A percentile compares a stretch with the other conserved stretches of the same genome.
Conservation (phyloP, 1,284 basidiomycete species). For the Sanghuangporus weigelae region DNA sequence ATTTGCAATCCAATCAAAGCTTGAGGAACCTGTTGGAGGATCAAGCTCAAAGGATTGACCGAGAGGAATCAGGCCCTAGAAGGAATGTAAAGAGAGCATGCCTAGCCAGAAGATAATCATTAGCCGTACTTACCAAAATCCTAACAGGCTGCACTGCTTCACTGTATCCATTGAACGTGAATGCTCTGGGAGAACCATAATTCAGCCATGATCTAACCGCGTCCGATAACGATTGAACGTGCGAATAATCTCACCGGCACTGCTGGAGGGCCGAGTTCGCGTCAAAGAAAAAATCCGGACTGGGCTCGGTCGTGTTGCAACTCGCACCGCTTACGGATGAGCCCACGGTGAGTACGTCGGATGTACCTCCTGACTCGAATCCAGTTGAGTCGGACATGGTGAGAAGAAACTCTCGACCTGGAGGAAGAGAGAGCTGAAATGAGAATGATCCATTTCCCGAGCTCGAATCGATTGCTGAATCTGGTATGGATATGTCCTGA, state of each 20-base stretch:
- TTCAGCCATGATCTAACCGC: background rate
- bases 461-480: conserved; percentile 40
- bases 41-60: conserved; percentile 47
- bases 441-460: conserved; percentile 49
- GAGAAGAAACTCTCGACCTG: conserved; percentile 41
- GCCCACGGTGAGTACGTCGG: conserved; percentile 46
- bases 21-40: conserved; percentile 37
- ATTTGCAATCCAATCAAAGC: conserved; percentile 54
- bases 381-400: conserved; percentile 71
- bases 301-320: conserved; percentile 48
- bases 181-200: conserved; percentile 38
- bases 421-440: conserved; percentile 37
- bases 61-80: conserved; percentile 60
- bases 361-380: conserved; percentile 59
- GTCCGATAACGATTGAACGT: background rate
- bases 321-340: conserved; percentile 36
- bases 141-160: conserved; percentile 54
- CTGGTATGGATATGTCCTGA: conserved; percentile 52
- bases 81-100: background rate
- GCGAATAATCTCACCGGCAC: conserved; percentile 44
- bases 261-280: conserved; percentile 52
- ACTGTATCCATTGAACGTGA: conserved; percentile 44
- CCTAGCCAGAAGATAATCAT: conserved; percentile 5
- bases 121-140: conserved; percentile 49
- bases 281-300: conserved; percentile 45